Percentiles rank a stretch among this genome's conserved stretches.
Conservation (phyloP, 2,329 filamentous ascomycete genomes). For the Aspergillus hiratsukae region DNA sequence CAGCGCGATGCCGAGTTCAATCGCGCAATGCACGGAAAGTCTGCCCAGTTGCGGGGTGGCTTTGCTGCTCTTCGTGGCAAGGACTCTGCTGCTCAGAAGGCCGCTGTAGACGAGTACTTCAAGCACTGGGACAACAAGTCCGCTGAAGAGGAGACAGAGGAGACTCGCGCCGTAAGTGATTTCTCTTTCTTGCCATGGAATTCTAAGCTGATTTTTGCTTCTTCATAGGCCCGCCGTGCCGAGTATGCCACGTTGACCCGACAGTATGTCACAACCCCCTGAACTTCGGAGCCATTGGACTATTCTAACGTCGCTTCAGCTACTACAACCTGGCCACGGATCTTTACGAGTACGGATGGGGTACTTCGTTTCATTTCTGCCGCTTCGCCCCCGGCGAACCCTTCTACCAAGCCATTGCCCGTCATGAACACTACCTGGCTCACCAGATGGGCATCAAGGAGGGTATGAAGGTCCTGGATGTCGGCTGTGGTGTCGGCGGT, state of each 20-base stretch:
- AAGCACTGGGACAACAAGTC: constrained; percentile 92
- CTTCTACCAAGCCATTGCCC: constrained; percentile 86
- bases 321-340: constrained; percentile 98
- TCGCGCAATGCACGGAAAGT: constrained; percentile 77
- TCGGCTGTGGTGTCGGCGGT: constrained; percentile 94
- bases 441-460: constrained; percentile 81
- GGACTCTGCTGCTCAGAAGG: constrained; percentile 70
- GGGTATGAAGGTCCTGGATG: constrained; percentile 86
- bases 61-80: constrained; percentile 83
- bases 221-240: constrained; percentile 63
- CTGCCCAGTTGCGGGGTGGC: constrained; percentile 65
- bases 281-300: neutral
- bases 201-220: constrained; percentile 8
- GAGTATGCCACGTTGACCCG: constrained; percentile 92
- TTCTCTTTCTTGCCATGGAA: neutral
- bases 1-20: constrained; percentile 84
- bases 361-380: constrained; percentile 95
- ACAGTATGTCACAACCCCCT: constrained; percentile 60
- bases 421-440: constrained; percentile 97
- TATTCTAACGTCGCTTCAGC: constrained; percentile 40
- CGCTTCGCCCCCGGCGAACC: constrained; percentile 82
- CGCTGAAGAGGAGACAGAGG: constrained; percentile 74
- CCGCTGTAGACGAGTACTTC: constrained; percentile 86
- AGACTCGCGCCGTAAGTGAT: constrained; percentile 65
- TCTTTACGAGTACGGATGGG: constrained; percentile 95